A percentile compares a stretch with the other conserved stretches of the same genome.
Evolutionary conservation across 208 protist genomes (phyloP).

Genomic region (Entamoeba dispar): DNA sequence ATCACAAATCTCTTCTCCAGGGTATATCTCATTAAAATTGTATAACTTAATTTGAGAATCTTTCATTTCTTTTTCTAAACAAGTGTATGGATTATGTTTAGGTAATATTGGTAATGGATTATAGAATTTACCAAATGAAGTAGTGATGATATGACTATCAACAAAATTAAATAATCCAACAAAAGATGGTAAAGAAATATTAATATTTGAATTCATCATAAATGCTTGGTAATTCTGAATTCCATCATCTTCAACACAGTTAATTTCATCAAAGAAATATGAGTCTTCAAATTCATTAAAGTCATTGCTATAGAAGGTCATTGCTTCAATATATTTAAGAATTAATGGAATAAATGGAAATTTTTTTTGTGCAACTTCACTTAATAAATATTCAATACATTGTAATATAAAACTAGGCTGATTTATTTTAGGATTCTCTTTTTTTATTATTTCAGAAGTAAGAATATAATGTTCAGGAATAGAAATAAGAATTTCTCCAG

Average conservation of each 20-base stretch:
- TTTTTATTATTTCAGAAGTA: neutral
- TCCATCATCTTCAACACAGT: neutral
- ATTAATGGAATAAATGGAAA: neutral
- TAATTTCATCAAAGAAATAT: neutral
- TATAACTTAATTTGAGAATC: neutral
- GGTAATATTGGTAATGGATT: neutral
- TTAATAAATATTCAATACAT: neutral
- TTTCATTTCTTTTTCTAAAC: neutral
- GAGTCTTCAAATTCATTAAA: neutral
- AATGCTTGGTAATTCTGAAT: neutral
- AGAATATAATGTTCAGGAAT: neutral
- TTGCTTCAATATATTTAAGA: neutral
- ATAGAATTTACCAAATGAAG: neutral
- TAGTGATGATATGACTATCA: neutral
- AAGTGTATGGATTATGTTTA: neutral
- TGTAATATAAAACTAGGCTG: neutral
- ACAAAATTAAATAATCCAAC: neutral
- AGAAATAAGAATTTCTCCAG: neutral
- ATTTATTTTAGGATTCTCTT: neutral
- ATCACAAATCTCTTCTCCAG: neutral
- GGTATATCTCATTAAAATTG: neutral
- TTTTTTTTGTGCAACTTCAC: neutral
- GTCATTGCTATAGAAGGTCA: neutral
- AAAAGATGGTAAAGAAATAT: neutral
- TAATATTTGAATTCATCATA: neutral